Percentiles rank a stretch among this genome's conserved stretches.
These are phyloP conservation scores for Metschnikowia proteae DNA, from an alignment of 805 yeast species.

Conservation along the genomic window DNA sequence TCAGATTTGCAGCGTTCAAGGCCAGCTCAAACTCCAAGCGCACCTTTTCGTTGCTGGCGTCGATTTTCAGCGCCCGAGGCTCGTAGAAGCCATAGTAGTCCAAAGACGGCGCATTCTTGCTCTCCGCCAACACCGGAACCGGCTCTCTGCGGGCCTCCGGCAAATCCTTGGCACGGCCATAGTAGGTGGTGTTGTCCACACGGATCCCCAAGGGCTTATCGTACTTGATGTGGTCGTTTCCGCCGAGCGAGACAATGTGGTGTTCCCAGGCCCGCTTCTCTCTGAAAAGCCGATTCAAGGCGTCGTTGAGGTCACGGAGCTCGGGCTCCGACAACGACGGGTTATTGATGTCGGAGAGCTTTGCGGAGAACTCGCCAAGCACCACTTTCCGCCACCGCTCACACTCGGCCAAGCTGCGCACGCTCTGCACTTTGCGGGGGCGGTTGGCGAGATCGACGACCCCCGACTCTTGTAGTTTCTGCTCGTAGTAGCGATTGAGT, in stretches of 20 bases:
- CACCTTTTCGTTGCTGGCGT: constrained; percentile 3
- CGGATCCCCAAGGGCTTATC: constrained; percentile 23
- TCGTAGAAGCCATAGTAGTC: constrained; percentile 45
- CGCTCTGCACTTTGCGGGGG: constrained; percentile 57
- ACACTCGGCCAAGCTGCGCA: constrained; percentile 56
- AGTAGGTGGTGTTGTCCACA: constrained; percentile 62
- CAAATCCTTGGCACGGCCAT: constrained; percentile 78
- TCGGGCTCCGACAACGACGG: constrained; percentile 50
- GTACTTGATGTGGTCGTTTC: constrained; percentile 55
- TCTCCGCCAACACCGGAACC: constrained; percentile 15
- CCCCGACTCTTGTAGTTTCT: constrained; percentile 56
- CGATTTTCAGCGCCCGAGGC: neutral
- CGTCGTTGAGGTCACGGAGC: constrained; percentile 71
- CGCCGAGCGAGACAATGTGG: constrained; percentile 66
- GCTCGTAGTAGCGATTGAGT: constrained; percentile 61
- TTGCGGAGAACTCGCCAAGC: constrained; percentile 57
- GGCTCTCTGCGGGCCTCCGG: constrained; percentile 47
- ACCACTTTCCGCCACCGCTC: constrained; percentile 66
- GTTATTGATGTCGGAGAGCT: constrained; percentile 63
- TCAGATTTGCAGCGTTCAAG: constrained; percentile 9
- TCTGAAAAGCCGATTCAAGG: constrained; percentile 57
- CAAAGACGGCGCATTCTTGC: constrained; percentile 19
- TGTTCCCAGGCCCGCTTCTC: constrained; percentile 80
- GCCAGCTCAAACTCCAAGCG: constrained; percentile 15
- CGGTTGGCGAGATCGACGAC: constrained; percentile 52